Base-by-base conservation (phyloP, 2,329 filamentous ascomycete genomes). In the Chalara sp. region DNA sequence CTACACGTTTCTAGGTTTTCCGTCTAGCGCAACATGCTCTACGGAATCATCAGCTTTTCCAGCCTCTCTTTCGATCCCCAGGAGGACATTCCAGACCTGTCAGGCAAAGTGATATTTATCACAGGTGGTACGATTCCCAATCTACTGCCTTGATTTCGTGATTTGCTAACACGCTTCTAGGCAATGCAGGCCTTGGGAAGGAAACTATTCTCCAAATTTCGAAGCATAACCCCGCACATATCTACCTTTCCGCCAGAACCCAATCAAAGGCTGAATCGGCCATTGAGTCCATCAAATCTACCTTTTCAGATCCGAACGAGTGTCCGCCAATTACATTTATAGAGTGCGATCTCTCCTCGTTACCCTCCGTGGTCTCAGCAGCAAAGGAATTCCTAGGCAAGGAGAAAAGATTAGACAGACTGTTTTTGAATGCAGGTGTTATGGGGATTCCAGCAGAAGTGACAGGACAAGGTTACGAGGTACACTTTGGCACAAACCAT, bases 401-500 rank as follows among this genome's bases (percentile, higher is more conserved):
- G 6, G 11, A 64, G 65, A 10, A 11, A 10, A 64, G 65, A 3
- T 64, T 76, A 4, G 72, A 76, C 55, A 66, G 75, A 41, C 61
- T 76, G 6, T 66, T 76, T 48, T 70, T 68, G 48, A 74, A 75
- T 55, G 72, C 73, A 3, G 73, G 70, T 1, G 64, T 74, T 32
- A 72, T 75, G 67, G 68, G 65, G 0, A 57, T 53, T 11, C 65
- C 68, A 5, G 63, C 67, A 0, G 63, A 51, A 2, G 55, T 70
- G n/a, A 73, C 70, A 5, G 58, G 59, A 13, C 71, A 76, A 28
- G 72, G 73, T 11, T 76, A 74, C 50, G 75, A 78, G 56, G 56
- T 69, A 10, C 70, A 75, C 49, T 74, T 76, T 50, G 72, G 68
- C 1, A 72, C 67, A 4, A 79, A 78, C 49, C 71, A 76, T 58